Base-by-base conservation (phyloP, 2,329 filamentous ascomycete species). In the Botrytis pseudocinerea region DNA sequence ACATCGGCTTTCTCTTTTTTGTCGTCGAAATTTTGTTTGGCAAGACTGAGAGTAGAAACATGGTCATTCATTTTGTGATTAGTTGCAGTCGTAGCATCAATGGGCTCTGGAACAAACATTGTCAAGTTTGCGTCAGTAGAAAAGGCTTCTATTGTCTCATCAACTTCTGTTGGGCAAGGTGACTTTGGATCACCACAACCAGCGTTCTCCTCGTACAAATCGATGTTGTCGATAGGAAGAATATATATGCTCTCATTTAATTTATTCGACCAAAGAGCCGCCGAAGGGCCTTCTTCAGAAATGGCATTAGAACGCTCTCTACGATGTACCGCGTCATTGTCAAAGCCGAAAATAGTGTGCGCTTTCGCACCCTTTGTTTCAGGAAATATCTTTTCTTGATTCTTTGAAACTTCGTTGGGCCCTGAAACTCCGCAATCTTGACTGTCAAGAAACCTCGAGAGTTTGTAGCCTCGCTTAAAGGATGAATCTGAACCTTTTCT, bases 221-320 rank as follows among this genome's bases (percentile, higher is more conserved):
- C 48, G 32, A 32, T 9, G 20, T 57, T 57, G 1, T 69, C 38
- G 18, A 69, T 57, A 32, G 65, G 65, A 57, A 42, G 35, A 32
- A 69, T 57, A 9, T 44, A 57, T 32, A 69, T 57, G 57, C 38
- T 57, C 18, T 57, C 65, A 40, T 57, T 22, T 1, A 28, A 57
- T 57, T 44, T 42, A 3, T 16, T 51, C n/a, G 38, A 44, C 18
- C 48, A 18, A 10, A 42, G 10, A 28, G 8, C 9, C 16, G 32
- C 38, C 2, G n/a, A 40, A 57, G 25, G 25, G 2, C 25, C 48
- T 69, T 59, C 38, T 42, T 38, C 65, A 32, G 48, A 42, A 57
- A 57, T 69, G 22, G 48, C 65, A 69, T 69, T 69, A 18, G 65
- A 69, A 57, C 48, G 65, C 38, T 57, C 65, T 40, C 48, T 69